Evolutionary conservation across 2,329 filamentous ascomycete genomes (phyloP), one percentile per base, ranked within the genome.

Genomic region (Paracoccidioides lutzii): DNA sequence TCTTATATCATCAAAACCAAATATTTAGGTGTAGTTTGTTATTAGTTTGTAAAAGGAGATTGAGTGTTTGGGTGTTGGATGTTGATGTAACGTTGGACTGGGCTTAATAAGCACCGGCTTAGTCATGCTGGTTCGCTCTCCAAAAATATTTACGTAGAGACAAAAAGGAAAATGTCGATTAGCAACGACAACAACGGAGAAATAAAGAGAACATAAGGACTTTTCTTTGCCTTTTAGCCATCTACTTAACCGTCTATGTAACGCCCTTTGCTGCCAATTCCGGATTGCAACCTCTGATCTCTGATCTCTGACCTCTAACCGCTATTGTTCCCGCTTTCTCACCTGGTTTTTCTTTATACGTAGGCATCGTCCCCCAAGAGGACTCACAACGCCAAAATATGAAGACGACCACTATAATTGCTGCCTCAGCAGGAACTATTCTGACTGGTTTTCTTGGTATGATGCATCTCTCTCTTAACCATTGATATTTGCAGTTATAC

Each of bases 371-470:
- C 15, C 35, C 38, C 6, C 2, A 41, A 22, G 6, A n/a, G 38
- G 22, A 37, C 32, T 14, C 9, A 30, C 33, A 4, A 37, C 9
- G 14, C 38, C 22, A 15, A 30, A 41, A 32, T 40, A 74, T 81
- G 69, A 77, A 76, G 66, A 77, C 79, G 53, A 78, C 79, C 44
- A 81, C 80, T 60, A 73, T 84, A 66, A 74, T 79, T 62, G 74
- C 78, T 67, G 76, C 80, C 64, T 77, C 78, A 59, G 76, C 77
- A 62, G 81, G 80, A 71, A 79, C 80, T 54, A 67, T 81, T 62
- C 69, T 81, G 60, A 78, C 81, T 44, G 79, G 80, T 62, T 67
- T 81, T 58, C 69, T 84, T 61, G 75, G 75, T 77, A 72, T 61
- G 71, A 55, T 44, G 35, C 45, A 48, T 55, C 33, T 52, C 37